These are phyloP conservation scores for Spirogloea muscicola DNA, from an alignment of 139 green algal genomes.

Conservation along the genomic window DNA sequence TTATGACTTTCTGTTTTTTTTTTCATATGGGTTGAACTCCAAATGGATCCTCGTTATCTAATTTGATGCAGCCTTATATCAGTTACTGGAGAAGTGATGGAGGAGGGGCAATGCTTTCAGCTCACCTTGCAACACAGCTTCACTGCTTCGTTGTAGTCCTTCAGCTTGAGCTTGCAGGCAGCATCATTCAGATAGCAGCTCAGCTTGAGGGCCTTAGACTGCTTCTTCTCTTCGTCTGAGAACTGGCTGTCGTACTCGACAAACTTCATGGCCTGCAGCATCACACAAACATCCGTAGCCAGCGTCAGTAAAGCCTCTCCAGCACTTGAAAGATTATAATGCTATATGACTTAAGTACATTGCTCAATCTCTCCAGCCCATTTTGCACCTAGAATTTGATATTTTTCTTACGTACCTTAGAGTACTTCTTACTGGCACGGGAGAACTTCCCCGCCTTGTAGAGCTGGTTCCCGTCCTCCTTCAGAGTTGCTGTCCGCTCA, in stretches of 20 bases:
- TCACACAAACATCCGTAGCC: too few species aligned
- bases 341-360: too few species aligned
- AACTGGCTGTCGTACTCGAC: constrained; percentile 60
- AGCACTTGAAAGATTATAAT: too few species aligned
- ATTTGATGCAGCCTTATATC: too few species aligned
- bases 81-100: too few species aligned
- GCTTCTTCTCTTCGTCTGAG: constrained; percentile 53
- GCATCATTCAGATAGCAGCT: constrained; percentile 78
- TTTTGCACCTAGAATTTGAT: neutral
- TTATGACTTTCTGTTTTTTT: too few species aligned
- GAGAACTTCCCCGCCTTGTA: constrained; percentile 79
- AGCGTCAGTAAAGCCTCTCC: too few species aligned
- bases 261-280: constrained; percentile 47
- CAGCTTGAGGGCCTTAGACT: constrained; percentile 65
- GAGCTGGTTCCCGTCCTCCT: constrained; percentile 83
- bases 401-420: constrained; percentile 31
- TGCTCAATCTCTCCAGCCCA: too few species aligned
- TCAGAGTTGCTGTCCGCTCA: constrained; percentile 56
- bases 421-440: constrained; percentile 69
- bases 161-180: constrained; percentile 72
- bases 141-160: constrained; percentile 57
- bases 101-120: too few species aligned
- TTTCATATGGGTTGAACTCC: too few species aligned
- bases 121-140: constrained; percentile 60
- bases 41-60: too few species aligned